Conservation (phyloP, 2,329 filamentous ascomycete genomes). For the Alternaria dauci region DNA sequence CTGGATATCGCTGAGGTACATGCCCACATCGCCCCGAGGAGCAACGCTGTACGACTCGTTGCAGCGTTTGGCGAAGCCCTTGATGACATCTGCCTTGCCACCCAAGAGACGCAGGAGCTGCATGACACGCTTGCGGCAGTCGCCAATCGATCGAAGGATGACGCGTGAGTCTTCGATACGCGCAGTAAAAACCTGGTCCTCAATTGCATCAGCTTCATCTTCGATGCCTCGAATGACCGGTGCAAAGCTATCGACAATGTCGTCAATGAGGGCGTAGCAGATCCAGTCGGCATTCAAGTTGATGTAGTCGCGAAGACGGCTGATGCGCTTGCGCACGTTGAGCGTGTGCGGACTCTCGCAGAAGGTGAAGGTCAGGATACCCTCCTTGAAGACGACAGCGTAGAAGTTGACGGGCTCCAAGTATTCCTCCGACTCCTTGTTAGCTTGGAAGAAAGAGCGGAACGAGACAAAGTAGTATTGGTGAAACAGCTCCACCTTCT, state of each 20-base stretch:
- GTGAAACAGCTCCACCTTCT: slow-evolving; percentile 97
- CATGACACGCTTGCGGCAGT: slow-evolving; percentile 93
- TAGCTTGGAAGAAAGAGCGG: slow-evolving; percentile 86
- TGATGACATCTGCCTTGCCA: slow-evolving; percentile 98
- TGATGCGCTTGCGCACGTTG: slow-evolving; percentile 90
- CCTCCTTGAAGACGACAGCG: slow-evolving; percentile 94
- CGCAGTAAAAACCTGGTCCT: slow-evolving; percentile 93
- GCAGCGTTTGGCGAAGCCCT: slow-evolving; percentile 97
- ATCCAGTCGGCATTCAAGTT: slow-evolving; percentile 97
- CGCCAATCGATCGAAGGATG: slow-evolving; percentile 88
- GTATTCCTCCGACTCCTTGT: slow-evolving; percentile 80
- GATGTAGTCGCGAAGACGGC: slow-evolving; percentile 92
- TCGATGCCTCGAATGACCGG: slow-evolving; percentile 89
- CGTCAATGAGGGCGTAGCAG: slow-evolving; percentile 97
- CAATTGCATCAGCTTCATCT: slow-evolving; percentile 87
- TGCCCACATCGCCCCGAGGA: slow-evolving; percentile 92
- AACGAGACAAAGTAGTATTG: slow-evolving; percentile 99
- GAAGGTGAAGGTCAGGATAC: slow-evolving; percentile 94
- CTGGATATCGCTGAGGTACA: slow-evolving; percentile 97
- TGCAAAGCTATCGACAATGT: slow-evolving; percentile 96
- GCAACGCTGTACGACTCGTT: slow-evolving; percentile 97
- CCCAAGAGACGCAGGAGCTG: slow-evolving; percentile 90
- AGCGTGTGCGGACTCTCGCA: slow-evolving; percentile 84
- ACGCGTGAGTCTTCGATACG: slow-evolving; percentile 87
- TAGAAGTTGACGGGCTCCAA: slow-evolving; percentile 97